Conservation (phyloP, 2,329 filamentous ascomycete species). For the Purpureocillium takamizusanense region DNA sequence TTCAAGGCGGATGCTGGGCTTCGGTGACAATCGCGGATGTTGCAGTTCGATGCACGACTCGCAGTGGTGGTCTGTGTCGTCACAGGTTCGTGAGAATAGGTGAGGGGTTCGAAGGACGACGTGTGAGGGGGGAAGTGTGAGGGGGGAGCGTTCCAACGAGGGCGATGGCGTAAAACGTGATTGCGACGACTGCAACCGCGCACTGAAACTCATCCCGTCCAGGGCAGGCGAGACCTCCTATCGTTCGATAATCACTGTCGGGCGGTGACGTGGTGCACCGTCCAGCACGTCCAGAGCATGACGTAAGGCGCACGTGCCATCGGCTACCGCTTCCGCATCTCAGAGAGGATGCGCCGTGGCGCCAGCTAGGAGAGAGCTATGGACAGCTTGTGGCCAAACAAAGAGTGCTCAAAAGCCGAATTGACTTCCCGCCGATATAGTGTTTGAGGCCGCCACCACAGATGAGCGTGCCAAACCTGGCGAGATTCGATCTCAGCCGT, state of each 20-base stretch:
- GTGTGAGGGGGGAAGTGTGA: background rate
- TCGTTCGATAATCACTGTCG: background rate
- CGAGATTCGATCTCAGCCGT: too few species aligned
- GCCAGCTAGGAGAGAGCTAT: background rate
- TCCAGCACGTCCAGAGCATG: background rate
- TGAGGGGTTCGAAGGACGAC: background rate
- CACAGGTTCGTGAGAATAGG: too few species aligned
- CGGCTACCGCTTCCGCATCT: background rate
- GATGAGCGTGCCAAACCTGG: too few species aligned
- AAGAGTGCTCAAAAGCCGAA: background rate
- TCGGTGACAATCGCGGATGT: too few species aligned
- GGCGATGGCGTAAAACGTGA: conserved; percentile 8
- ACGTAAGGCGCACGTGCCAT: conserved; percentile 1
- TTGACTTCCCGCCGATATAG: too few species aligned
- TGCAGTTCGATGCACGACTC: too few species aligned
- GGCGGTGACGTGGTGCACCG: background rate
- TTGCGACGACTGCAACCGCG: conserved; percentile 7
- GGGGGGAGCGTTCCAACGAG: too few species aligned
- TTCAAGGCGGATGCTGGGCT: too few species aligned
- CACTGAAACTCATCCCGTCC: background rate
- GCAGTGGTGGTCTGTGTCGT: too few species aligned
- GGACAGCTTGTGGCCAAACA: background rate
- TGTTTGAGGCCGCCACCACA: too few species aligned
- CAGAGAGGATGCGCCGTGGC: background rate
- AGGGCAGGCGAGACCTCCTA: background rate